A percentile compares a stretch with the other conserved stretches of the same genome.
Evolutionary conservation across 148 eudicot species (phyloP).

Genomic region (Spergularia bocconei): DNA sequence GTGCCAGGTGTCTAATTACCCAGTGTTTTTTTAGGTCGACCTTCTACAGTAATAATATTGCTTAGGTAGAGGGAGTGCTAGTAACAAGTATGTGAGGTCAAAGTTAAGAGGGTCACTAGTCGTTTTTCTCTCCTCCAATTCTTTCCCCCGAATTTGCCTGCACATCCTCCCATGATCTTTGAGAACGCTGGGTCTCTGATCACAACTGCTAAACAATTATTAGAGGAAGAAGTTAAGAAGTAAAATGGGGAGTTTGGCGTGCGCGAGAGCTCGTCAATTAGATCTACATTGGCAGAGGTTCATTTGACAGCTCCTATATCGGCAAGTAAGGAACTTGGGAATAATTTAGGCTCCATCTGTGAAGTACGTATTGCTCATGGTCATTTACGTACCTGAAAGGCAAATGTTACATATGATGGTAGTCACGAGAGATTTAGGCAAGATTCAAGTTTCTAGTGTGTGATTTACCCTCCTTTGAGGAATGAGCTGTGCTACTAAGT

Average conservation of each 20-base stretch:
- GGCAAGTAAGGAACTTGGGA: no score
- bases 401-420: not conserved
- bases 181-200: no score
- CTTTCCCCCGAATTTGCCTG: no score
- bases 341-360: no score
- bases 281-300: no score
- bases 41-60: not conserved
- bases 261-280: no score
- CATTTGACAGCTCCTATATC: no score
- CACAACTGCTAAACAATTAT: no score
- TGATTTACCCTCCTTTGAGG: not conserved
- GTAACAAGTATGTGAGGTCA: not conserved
- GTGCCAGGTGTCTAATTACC: not conserved
- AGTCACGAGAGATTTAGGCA: not conserved
- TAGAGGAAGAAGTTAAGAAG: no score
- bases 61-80: not conserved
- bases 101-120: slow-evolving; percentile 8
- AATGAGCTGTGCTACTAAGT: not conserved
- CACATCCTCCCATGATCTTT: no score
- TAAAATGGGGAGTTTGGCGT: no score
- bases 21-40: not conserved
- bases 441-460: not conserved
- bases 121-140: not conserved
- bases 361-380: not conserved
- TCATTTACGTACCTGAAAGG: not conserved